Conservation (phyloP, 306 rosid genomes). For the Ormosia emarginata region DNA sequence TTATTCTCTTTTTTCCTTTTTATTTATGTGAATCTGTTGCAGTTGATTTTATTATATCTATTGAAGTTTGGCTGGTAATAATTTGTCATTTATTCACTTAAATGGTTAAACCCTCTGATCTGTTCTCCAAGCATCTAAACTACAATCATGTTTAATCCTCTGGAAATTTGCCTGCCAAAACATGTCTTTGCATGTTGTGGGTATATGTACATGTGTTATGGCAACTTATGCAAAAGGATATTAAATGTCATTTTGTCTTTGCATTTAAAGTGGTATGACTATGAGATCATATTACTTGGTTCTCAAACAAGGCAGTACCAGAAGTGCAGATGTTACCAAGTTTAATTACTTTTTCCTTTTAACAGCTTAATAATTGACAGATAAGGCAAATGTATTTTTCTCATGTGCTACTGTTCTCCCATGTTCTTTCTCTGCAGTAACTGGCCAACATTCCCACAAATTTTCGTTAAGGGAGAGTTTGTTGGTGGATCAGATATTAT, state of each 20-base stretch:
- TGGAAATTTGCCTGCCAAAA: neutral
- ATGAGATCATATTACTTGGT: neutral
- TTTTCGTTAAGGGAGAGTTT: slow-evolving; percentile 92
- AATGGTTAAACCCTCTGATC: neutral
- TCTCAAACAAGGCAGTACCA: neutral
- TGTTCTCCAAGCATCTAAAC: neutral
- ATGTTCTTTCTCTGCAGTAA: slow-evolving; percentile 38
- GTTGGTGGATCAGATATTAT: slow-evolving; percentile 88
- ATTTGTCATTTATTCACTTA: neutral
- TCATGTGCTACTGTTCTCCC: neutral
- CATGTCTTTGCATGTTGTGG: neutral
- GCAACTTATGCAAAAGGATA: neutral
- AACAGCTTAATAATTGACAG: neutral
- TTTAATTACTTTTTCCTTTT: neutral
- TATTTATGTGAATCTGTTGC: neutral
- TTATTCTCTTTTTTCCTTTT: neutral
- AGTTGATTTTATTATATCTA: neutral
- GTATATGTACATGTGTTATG: neutral
- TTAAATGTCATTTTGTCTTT: neutral
- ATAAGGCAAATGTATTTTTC: neutral
- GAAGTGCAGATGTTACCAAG: neutral
- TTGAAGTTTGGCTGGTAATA: neutral
- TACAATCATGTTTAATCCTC: neutral
- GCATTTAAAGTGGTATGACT: neutral
- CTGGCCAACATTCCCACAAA: slow-evolving; percentile 93